These are phyloP conservation scores for Neodidymelliopsis sp. DNA, from an alignment of 2,329 filamentous ascomycete genomes.

Conservation along the genomic window DNA sequence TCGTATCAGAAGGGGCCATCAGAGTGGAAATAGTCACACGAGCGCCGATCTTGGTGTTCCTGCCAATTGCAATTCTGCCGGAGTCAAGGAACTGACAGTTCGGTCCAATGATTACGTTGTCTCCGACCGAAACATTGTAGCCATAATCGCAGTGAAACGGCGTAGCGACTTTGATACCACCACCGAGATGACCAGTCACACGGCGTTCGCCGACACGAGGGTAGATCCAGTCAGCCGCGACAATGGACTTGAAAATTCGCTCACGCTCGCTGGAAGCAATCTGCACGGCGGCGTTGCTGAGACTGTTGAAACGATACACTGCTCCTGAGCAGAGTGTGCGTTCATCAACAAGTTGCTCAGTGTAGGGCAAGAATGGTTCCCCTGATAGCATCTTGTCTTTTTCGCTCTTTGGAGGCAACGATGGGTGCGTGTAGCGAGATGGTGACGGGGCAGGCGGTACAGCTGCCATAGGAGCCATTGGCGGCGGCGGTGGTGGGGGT, in stretches of 20 bases:
- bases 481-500: conserved; percentile 29
- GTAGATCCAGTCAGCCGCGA: conserved; percentile 64
- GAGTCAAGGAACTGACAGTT: conserved; percentile 89
- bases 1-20: conserved; percentile 74
- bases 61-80: conserved; percentile 81
- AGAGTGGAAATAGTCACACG: conserved; percentile 87
- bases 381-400: conserved; percentile 90
- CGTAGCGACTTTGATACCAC: conserved; percentile 78
- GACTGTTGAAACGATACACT: conserved; percentile 86
- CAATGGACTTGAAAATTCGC: conserved; percentile 74
- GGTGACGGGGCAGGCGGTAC: conserved; percentile 30
- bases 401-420: conserved; percentile 64
- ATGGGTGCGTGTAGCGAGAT: conserved; percentile 30
- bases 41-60: conserved; percentile 73
- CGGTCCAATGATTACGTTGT: conserved; percentile 82
- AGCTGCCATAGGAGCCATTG: conserved; percentile 24
- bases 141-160: conserved; percentile 95
- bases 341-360: conserved; percentile 79
- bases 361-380: conserved; percentile 78
- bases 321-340: conserved; percentile 83
- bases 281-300: conserved; percentile 75
- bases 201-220: conserved; percentile 22
- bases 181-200: conserved; percentile 67
- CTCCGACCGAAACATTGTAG: conserved; percentile 89
- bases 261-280: conserved; percentile 71